Percentiles rank a stretch among this genome's conserved stretches.
phyloP scores from a whole-genome alignment of 441 rosid species.

The Viola pubescens region DNA sequence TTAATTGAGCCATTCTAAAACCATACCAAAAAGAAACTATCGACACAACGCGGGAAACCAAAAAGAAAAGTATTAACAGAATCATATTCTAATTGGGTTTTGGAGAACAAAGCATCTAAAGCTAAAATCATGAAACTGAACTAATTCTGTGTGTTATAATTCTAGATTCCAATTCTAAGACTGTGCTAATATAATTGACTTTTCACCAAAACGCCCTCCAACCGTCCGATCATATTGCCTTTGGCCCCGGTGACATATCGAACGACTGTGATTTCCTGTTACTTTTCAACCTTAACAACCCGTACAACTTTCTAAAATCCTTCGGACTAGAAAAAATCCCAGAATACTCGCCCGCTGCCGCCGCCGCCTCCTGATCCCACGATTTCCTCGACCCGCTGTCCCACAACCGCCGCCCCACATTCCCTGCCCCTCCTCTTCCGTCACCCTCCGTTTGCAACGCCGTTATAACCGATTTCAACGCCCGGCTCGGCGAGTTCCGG shows the following conservation, averaged over 20 bases:
- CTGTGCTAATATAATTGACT: background rate
- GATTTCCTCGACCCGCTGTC: conserved; percentile 23
- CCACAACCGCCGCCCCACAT: conserved; percentile 23
- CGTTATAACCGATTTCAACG: conserved; percentile 49
- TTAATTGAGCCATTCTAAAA: no score
- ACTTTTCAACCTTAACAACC: conserved; percentile 51
- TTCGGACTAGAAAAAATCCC: conserved; percentile 38
- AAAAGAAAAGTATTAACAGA: no score
- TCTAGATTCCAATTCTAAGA: no score
- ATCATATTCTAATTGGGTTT: no score
- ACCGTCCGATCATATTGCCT: conserved; percentile 18
- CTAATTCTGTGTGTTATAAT: no score
- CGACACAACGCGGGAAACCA: no score
- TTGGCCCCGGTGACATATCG: conserved; percentile 23
- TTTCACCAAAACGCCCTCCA: background rate
- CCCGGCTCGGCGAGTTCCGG: conserved; percentile 62
- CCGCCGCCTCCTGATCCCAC: conserved; percentile 9
- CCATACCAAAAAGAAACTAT: no score
- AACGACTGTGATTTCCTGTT: conserved; percentile 33
- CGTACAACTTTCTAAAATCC: conserved; percentile 62
- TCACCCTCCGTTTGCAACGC: conserved; percentile 60
- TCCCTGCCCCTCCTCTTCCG: conserved; percentile 30
- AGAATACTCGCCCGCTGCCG: conserved; percentile 33
- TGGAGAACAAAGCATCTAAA: no score
- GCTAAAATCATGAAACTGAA: no score